Evolutionary conservation across 108 stramenopile species (phyloP), one percentile per base, ranked within the genome.

Genomic region (Fistulifera pelliculosa): DNA sequence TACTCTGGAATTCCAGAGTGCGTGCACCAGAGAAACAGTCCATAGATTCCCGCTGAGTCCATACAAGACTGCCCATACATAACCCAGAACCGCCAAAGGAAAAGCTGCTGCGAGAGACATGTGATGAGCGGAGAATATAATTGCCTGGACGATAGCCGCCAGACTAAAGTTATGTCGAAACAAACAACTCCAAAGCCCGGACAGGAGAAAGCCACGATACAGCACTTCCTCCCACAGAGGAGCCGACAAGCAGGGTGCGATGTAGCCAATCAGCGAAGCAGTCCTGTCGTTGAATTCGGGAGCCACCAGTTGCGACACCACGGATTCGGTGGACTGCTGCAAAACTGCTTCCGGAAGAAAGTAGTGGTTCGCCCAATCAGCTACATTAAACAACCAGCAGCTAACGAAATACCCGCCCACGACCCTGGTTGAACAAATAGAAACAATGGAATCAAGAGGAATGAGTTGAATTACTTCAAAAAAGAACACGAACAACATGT

Each of bases 221-320:
- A 96, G 69, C 1, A 94, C 81, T 67, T 94, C 91, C 54, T 93
- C 91, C 87, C 87, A 93, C 87, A 84, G 86, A 7, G 95, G 95
- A 1, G 95, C 95, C 21, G 87, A 67, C 2, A 94, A 27, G 60
- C 95, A 96, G 7, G 95, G 95, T 11, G 95, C 95, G 49, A 96
- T 81, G 58, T 80, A 90, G 24, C 95, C 95, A 16, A 94, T 76
- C 17, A 87, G 15, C 35, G 76, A 78, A 0, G 93, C 91, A 1
- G 74, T 41, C 21, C 84, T 60, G 58, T 93, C 88, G 51, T 90
- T 87, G 60, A 79, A 69, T 71, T 96, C 94, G 18, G 95, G 91
- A 70, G 91, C 91, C 62, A 94, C 84, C 27, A 96, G 69, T 56
- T 91, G 85, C 27, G 76, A 58, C 12, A 90, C 93, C 0, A 90